These are phyloP conservation scores for Solanum microdontum DNA, from an alignment of 257 asterid genomes.

Conservation along the genomic window DNA sequence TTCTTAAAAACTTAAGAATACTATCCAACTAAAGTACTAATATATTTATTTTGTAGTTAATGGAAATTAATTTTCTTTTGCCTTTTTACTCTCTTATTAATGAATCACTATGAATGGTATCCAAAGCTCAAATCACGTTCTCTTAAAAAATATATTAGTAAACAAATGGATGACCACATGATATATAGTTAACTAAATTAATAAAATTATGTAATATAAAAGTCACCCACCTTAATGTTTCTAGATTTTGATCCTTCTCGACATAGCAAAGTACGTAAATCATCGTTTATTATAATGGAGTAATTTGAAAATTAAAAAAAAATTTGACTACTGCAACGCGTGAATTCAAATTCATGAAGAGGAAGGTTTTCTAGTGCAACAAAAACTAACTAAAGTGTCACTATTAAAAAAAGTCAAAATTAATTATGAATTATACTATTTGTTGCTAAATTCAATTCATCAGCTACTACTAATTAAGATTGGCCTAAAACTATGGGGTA, in stretches of 20 bases:
- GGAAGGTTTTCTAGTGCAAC: neutral
- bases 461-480: neutral
- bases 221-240: neutral
- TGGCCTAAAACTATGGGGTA: neutral
- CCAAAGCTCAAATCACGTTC: neutral
- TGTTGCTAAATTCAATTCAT: neutral
- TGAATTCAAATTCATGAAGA: neutral
- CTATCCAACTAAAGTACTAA: neutral
- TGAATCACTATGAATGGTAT: neutral
- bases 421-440: neutral
- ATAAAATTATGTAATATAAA: neutral
- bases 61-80: neutral
- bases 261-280: no score
- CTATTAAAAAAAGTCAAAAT: no score
- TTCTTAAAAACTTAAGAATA: no score
- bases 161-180: neutral
- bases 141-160: neutral
- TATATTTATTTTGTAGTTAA: neutral
- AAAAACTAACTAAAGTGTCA: no score
- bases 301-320: no score
- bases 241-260: neutral
- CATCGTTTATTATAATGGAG: no score
- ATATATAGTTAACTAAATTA: neutral
- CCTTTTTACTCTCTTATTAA: neutral
- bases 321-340: rapidly evolving